Base-by-base conservation (phyloP, 805 yeast species). In the Ogataea trehalophila region DNA sequence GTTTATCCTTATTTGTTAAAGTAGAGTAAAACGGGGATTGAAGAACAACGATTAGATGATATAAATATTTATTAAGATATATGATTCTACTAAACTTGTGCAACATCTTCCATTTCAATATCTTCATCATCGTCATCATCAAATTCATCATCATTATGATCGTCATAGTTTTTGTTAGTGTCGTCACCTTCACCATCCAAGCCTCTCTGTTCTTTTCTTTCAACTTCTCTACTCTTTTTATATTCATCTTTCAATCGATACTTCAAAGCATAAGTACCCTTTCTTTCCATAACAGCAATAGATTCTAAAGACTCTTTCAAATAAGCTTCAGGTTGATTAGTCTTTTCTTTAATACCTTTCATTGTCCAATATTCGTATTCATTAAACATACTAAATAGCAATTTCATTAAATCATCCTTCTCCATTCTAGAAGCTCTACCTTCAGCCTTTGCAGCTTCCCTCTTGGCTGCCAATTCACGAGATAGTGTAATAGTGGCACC, bases 281-380 rank as follows among this genome's bases (percentile, higher is more conserved):
- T 89, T 65, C 92, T 90, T 58, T 87, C 91, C 61, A 94, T 75
- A 33, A 80, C 77, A 1, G 98, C 98, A 60, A 94, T 88, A 42
- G 85, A 80, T 51, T 92, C 99, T 42, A 94, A 72, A 48, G 94
- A 87, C 63, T 91, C 97, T 62, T 91, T 89, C 53, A 94, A 73
- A 65, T 87, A 95, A 18, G 84, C 84, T 64, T 94, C 99, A 1
- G 99, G 99, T 72, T 94, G 99, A 59, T 85, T 83, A 2, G 97
- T 90, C 56, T 96, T 79, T 64, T 94, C 99, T 61, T 89, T 85
- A 52, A 94, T 73, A 37, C 97, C 97, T 68, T 90, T 90, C 75
- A 94, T 76, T 11, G 94, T 83, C 99, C 99, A 94, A 67, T 91
- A 94, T 63, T 92, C 97, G 65, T 86, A 89, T 65, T 91, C 95